phyloP scores from a whole-genome alignment of 345 rosid species.

The Bruguiera gymnorhiza region DNA sequence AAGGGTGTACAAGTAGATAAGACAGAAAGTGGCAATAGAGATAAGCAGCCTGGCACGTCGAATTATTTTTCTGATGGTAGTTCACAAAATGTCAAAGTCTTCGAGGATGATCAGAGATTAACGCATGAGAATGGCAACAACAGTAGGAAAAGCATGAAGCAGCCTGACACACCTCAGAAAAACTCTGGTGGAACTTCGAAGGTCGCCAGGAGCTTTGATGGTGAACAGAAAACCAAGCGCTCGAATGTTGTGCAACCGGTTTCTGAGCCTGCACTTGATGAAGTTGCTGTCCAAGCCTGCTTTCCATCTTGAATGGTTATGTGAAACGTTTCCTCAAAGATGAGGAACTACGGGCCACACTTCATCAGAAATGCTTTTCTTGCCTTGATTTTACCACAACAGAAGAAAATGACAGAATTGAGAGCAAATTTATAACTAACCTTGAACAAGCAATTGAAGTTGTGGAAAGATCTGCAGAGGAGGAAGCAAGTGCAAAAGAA shows the following conservation, averaged over 20 bases:
- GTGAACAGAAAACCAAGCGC: conserved; percentile 18
- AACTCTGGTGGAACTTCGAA: conserved; percentile 27
- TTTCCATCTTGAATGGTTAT: conserved; percentile 52
- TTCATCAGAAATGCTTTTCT: conserved; percentile 44
- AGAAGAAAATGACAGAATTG: conserved; percentile 21
- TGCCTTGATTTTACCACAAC: conserved; percentile 28
- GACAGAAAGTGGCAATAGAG: conserved; percentile 15
- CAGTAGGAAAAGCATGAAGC: conserved; percentile 27
- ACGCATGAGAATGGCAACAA: conserved; percentile 7
- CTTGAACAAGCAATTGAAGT: conserved; percentile 47
- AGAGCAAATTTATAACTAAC: conserved; percentile 43
- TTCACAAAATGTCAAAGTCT: too few relatives aligned
- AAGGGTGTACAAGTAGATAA: conserved; percentile 23
- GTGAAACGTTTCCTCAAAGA: conserved; percentile 42
- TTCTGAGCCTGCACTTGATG: conserved; percentile 51
- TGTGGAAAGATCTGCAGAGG: conserved; percentile 46
- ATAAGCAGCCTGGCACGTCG: conserved; percentile 5
- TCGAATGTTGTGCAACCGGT: conserved; percentile 17
- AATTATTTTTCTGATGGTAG: too few relatives aligned
- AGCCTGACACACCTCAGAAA: conserved; percentile 17
- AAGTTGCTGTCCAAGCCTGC: conserved; percentile 55
- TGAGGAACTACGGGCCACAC: conserved; percentile 32
- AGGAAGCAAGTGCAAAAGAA: conserved; percentile 35
- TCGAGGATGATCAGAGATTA: too few relatives aligned
- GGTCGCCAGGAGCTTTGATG: conserved; percentile 25